Base-by-base conservation (phyloP, 169 alveolate genomes). In the Cryptosporidium tyzzeri region DNA sequence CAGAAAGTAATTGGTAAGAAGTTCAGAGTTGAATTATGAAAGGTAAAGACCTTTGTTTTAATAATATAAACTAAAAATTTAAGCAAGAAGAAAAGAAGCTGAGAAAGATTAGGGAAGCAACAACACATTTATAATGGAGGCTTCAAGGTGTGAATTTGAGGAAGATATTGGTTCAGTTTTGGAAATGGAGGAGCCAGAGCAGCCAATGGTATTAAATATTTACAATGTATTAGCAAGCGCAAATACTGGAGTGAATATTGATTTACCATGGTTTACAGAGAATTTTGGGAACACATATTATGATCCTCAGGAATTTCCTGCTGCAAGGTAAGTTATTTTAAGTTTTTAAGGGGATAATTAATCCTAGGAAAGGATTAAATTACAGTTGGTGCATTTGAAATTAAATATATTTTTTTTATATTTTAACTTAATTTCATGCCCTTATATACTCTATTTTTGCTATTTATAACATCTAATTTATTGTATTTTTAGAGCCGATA, bases 271-370 rank as follows among this genome's bases (percentile, higher is more conserved):
- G 89, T 80, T 80, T 80, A 65, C 75, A 1, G 80, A 61, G 26
- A 62, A n/a, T 3, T 80, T 80, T 39, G 89, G 89, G 48, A 80
- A 80, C 45, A 80, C 89, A 14, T 80, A 80, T 59, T 80, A 80
- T 67, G 89, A 80, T 41, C 89, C 89, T 26, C 75, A 65, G n/a
- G 89, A 80, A 39, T 80, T 80, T 62, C 89, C 89, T 21, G 89
- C 89, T 16, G 89, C 89, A 44, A 80, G 89, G 89, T 80, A 80
- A 61, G 89, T 80, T 62, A 21, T 9, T 37, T 71, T 8, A 50
- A 18, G 51, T 53, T 29, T n/a, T 3, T 9, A 23, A 10, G 67
- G 35, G 35, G 21, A 2, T 26, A 55, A 55, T 2, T 21, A 55
- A 21, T 8, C 37, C 29, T n/a, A 55, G 29, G 35, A 48, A 9